These are phyloP conservation scores for Gaeumannomyces sp. DNA, from an alignment of 2,329 filamentous ascomycete species.

Conservation along the genomic window DNA sequence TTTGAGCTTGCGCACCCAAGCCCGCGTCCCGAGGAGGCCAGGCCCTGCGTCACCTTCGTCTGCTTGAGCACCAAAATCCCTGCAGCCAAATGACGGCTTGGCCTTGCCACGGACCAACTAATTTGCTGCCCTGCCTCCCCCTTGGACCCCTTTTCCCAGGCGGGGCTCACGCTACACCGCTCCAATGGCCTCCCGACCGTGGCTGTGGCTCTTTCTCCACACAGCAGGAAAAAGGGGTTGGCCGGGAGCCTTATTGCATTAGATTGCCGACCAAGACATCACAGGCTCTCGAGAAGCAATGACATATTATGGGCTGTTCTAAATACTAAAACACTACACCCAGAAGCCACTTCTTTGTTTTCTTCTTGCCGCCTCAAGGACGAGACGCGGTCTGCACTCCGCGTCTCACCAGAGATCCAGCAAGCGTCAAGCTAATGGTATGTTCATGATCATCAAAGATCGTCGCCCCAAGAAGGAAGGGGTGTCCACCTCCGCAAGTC, in stretches of 20 bases:
- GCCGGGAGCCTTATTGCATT: background rate
- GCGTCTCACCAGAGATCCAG: background rate
- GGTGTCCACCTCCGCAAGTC: background rate
- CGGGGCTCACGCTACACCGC: background rate
- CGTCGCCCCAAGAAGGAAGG: background rate
- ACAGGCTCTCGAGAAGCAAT: background rate
- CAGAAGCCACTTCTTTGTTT: background rate
- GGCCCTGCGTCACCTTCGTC: no score
- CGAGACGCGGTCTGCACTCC: constrained; percentile 6
- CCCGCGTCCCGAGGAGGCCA: no score
- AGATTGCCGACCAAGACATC: background rate
- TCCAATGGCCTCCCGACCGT: background rate
- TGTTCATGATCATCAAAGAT: background rate
- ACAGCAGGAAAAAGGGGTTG: background rate
- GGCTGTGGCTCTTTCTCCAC: constrained; percentile 1
- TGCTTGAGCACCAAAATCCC: no score
- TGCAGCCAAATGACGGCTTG: background rate
- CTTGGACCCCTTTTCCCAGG: background rate
- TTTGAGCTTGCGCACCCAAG: no score
- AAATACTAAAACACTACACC: background rate
- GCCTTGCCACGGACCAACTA: background rate
- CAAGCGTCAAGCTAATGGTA: constrained; percentile 1
- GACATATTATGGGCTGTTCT: background rate
- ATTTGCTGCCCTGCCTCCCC: background rate
- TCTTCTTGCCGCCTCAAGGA: background rate